Evolutionary conservation across 2,329 filamentous ascomycete genomes (phyloP).

Genomic region (Epichloe uncinata): DNA sequence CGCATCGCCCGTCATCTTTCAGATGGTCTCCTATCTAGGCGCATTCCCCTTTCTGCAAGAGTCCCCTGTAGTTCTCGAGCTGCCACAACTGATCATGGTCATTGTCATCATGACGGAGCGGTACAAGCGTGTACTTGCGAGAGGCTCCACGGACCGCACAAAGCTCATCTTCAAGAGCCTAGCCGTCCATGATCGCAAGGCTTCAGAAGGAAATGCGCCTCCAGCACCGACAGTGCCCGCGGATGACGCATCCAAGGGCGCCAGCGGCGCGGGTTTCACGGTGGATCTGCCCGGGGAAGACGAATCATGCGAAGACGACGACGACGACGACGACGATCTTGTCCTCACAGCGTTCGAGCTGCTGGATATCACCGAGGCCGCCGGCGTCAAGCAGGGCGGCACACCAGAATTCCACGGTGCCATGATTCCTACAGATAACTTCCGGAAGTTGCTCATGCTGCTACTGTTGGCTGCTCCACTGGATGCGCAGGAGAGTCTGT

Average conservation of each 20-base stretch:
- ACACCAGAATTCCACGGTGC: conserved; percentile 42
- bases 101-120: conserved; percentile 60
- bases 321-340: conserved; percentile 34
- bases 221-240: conserved; percentile 5
- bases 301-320: conserved; percentile 32
- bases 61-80: conserved; percentile 55
- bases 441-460: conserved; percentile 56
- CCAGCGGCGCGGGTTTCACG: conserved; percentile 26
- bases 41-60: conserved; percentile 62
- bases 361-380: conserved; percentile 49
- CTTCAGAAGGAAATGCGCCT: conserved; percentile 20
- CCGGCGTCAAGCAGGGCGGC: conserved; percentile 42
- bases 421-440: conserved; percentile 61
- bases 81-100: conserved; percentile 59
- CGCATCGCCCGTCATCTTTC: conserved; percentile 55
- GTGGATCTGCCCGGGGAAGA: conserved; percentile 33
- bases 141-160: conserved; percentile 41
- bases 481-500: conserved; percentile 49
- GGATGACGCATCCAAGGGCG: no score
- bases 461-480: conserved; percentile 54
- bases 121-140: conserved; percentile 48
- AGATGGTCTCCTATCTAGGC: conserved; percentile 57
- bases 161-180: conserved; percentile 59
- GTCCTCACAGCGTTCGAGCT: conserved; percentile 56
- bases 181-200: conserved; percentile 54